phyloP scores from a whole-genome alignment of 225 moss, liverwort and hornwort species.

The Climacium dendroides region DNA sequence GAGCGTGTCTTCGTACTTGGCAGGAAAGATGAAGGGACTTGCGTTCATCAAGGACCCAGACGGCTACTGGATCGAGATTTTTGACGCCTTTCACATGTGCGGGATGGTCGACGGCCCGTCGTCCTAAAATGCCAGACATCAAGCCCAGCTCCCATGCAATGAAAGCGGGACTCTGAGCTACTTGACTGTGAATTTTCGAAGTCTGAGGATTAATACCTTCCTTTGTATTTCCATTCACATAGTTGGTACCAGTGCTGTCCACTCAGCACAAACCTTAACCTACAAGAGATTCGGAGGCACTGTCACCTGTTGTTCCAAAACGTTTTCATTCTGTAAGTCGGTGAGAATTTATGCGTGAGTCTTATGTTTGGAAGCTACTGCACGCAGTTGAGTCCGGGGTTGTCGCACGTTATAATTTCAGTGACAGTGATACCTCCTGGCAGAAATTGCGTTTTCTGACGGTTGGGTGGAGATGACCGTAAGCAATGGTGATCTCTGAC shows the following conservation, averaged over 20 bases:
- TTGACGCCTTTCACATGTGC: conserved; percentile 27
- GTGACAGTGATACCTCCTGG: not conserved
- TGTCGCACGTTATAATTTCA: no score
- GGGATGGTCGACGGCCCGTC: not conserved
- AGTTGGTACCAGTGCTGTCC: not conserved
- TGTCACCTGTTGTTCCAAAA: not conserved
- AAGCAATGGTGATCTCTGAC: not conserved
- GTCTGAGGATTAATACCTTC: not conserved
- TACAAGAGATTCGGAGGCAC: not conserved
- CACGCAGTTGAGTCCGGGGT: not conserved
- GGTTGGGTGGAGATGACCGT: not conserved
- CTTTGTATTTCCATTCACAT: not conserved
- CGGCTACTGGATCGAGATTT: conserved; percentile 87
- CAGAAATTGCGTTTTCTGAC: not conserved
- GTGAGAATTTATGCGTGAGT: not conserved
- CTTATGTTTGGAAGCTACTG: not conserved
- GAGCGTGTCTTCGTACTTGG: not conserved
- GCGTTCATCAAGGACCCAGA: conserved; percentile 86
- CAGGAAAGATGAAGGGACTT: conserved; percentile 75
- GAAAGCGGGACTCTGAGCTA: not conserved
- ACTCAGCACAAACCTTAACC: not conserved
- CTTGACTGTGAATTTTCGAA: not conserved
- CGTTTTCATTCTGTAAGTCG: not conserved
- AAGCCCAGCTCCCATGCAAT: not conserved
- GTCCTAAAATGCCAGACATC: not conserved